Conservation (phyloP, 208 protist species). For the Naegleria lovaniensis region DNA sequence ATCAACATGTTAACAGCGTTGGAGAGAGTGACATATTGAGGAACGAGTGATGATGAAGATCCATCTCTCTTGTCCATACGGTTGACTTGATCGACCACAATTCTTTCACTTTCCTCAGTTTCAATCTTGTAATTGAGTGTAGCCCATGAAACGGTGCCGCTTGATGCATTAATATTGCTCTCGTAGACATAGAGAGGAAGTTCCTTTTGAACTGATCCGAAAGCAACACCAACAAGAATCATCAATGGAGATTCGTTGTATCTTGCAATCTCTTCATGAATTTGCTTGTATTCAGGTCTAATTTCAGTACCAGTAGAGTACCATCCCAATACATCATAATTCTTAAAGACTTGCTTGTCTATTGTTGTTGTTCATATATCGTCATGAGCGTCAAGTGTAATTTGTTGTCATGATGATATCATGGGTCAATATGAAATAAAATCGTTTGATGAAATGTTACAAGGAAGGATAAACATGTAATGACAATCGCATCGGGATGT, state of each 20-base stretch:
- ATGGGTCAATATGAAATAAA: too few species aligned
- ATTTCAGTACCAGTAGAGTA: constrained; percentile 50
- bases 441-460: too few species aligned
- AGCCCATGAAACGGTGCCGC: neutral
- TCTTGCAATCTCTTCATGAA: constrained; percentile 22
- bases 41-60: neutral
- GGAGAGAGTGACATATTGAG: neutral
- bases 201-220: constrained; percentile 17
- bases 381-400: too few species aligned
- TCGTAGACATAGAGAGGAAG: constrained; percentile 46
- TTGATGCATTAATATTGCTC: neutral
- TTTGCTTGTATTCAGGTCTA: constrained; percentile 10
- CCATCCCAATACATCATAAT: constrained; percentile 57
- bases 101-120: constrained; percentile 18
- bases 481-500: too few species aligned
- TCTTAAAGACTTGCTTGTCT: constrained; percentile 49
- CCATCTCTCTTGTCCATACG: neutral
- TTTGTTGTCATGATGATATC: too few species aligned
- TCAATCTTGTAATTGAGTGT: neutral
- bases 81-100: constrained; percentile 23
- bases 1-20: constrained; percentile 43
- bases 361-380: neutral
- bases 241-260: constrained; percentile 37
- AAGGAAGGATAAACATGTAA: too few species aligned
- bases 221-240: constrained; percentile 41